These are phyloP conservation scores for Apostasia ramifera DNA, from an alignment of 106 monocot genomes.

Conservation along the genomic window DNA sequence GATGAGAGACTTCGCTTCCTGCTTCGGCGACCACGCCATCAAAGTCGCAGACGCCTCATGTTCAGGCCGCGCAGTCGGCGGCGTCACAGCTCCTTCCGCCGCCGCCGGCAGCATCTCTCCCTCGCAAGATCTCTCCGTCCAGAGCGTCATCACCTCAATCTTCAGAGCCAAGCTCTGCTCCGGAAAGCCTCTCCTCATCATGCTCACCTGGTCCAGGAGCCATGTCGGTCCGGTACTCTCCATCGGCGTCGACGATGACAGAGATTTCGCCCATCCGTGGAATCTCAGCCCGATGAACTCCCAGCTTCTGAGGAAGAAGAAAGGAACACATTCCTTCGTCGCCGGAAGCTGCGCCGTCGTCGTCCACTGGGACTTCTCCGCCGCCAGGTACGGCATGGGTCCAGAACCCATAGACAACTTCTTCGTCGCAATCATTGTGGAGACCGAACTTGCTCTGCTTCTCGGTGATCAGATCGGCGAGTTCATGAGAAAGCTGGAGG, in stretches of 20 bases:
- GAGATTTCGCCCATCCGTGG: not conserved
- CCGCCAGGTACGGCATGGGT: slow-evolving; percentile 25
- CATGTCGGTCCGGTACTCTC: slow-evolving; percentile 35
- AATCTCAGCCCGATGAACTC: not conserved
- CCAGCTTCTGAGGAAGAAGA: slow-evolving; percentile 15
- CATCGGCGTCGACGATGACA: slow-evolving; percentile 36
- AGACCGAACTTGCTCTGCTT: slow-evolving; percentile 27
- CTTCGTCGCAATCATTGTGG: slow-evolving; percentile 31
- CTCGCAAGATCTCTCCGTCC: not conserved
- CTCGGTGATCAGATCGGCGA: slow-evolving; percentile 28
- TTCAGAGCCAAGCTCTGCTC: slow-evolving; percentile 38
- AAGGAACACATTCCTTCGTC: slow-evolving; percentile 23
- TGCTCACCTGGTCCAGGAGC: slow-evolving; percentile 52
- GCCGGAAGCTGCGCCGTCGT: slow-evolving; percentile 10
- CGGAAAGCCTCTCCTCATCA: slow-evolving; percentile 38
- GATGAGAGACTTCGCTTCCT: slow-evolving; percentile 45
- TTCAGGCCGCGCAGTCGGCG: slow-evolving; percentile 14
- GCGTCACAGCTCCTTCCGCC: slow-evolving; percentile 1
- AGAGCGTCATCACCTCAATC: slow-evolving; percentile 33
- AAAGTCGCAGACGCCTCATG: slow-evolving; percentile 34
- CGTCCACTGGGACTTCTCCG: slow-evolving; percentile 52
- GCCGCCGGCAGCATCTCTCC: not conserved
- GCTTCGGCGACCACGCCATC: slow-evolving; percentile 52
- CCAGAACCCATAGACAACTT: slow-evolving; percentile 43
- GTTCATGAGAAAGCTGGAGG: not conserved